Evolutionary conservation across 192 early-diverging fungal species (phyloP).

Genomic region (Coemansia sp.): DNA sequence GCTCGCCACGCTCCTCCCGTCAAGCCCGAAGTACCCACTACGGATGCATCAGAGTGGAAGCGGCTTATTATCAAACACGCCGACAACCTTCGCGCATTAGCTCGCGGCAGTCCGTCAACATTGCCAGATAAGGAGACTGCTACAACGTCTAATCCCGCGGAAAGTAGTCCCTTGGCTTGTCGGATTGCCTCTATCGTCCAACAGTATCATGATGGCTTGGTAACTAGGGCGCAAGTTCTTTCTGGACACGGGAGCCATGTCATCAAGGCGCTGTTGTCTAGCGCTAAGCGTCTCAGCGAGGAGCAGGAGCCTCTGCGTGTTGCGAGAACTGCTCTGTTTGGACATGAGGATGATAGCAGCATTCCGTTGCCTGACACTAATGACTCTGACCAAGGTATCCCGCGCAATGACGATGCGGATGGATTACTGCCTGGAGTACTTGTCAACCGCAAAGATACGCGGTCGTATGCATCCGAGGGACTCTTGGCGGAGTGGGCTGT

Average conservation of each 20-base stretch:
- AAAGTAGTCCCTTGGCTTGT: conserved; percentile 13
- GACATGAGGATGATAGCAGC: conserved; percentile 30
- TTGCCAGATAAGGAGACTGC: neutral
- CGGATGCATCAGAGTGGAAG: conserved; percentile 23
- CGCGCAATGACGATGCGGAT: conserved; percentile 36
- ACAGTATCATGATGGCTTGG: conserved; percentile 26
- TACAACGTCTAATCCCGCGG: neutral
- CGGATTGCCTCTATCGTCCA: conserved; percentile 22
- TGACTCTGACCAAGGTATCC: conserved; percentile 3
- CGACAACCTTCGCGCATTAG: conserved; percentile 20
- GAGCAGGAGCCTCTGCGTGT: conserved; percentile 34
- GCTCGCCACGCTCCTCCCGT: conserved; percentile 11
- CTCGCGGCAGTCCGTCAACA: conserved; percentile 4
- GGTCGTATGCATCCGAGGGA: conserved; percentile 32
- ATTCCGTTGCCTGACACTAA: conserved; percentile 10
- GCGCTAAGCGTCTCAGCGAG: conserved; percentile 23
- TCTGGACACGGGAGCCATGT: conserved; percentile 16
- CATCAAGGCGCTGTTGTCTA: conserved; percentile 23
- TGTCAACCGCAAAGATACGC: conserved; percentile 35
- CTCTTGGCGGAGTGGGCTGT: conserved; percentile 60
- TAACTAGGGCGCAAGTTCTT: conserved; percentile 12
- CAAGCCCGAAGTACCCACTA: neutral
- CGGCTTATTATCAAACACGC: conserved; percentile 44
- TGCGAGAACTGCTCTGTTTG: conserved; percentile 42
- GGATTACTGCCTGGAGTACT: conserved; percentile 36